These are phyloP conservation scores for Calonectria naviculata DNA, from an alignment of 2,329 filamentous ascomycete genomes.

Conservation along the genomic window DNA sequence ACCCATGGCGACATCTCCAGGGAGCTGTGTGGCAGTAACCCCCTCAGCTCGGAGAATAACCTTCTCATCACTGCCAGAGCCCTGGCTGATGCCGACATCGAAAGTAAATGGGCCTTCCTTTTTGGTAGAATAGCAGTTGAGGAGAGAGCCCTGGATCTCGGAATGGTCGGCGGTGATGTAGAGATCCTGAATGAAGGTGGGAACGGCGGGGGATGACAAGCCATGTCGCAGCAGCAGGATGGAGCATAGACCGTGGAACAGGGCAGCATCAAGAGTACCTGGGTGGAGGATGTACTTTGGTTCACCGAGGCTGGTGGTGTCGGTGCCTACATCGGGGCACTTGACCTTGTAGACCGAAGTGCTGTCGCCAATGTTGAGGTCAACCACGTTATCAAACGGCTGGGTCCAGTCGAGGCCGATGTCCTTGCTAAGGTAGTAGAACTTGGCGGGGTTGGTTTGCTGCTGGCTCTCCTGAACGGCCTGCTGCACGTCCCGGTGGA, in stretches of 20 bases:
- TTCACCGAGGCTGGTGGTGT: slow-evolving; percentile 5
- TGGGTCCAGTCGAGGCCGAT: slow-evolving; percentile 15
- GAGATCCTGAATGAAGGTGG: slow-evolving; percentile 12
- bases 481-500: slow-evolving; percentile 5
- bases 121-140: slow-evolving; percentile 13
- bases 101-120: slow-evolving; percentile 13
- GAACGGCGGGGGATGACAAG: slow-evolving; percentile 11
- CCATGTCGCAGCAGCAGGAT: slow-evolving; percentile 1
- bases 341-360: slow-evolving; percentile 10
- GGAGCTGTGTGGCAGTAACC: slow-evolving; percentile 5
- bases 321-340: slow-evolving; percentile 6
- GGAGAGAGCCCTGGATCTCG: neutral
- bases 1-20: slow-evolving; percentile 1
- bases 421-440: slow-evolving; percentile 14
- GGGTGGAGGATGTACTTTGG: slow-evolving; percentile 16
- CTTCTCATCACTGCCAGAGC: neutral
- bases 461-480: slow-evolving; percentile 7
- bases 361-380: slow-evolving; percentile 5
- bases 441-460: neutral
- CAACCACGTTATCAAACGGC: slow-evolving; percentile 14
- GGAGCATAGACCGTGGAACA: slow-evolving; percentile 15
- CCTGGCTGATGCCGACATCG: slow-evolving; percentile 3
- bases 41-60: slow-evolving; percentile 7
- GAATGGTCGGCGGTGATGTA: slow-evolving; percentile 7
- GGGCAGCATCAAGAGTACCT: slow-evolving; percentile 4